Percentiles rank a stretch among this genome's conserved stretches.
Evolutionary conservation across 768 basidiomycete genomes (phyloP).

Genomic region (Pseudohyphozyma bogoriensis): DNA sequence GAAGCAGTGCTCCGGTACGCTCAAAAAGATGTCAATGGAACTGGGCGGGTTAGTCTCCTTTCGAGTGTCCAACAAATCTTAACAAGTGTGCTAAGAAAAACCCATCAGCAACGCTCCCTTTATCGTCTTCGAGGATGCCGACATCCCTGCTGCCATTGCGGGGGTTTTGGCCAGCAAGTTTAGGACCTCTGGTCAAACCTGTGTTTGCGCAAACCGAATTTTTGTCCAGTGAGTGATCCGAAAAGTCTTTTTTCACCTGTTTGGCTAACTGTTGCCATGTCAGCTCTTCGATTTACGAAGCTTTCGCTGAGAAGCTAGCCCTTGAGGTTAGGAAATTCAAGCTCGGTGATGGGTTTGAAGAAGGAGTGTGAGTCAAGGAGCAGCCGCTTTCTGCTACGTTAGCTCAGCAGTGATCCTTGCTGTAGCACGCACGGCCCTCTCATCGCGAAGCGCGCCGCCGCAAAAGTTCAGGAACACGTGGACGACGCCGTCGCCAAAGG

Average conservation of each 20-base stretch:
- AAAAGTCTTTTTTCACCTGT: too few species aligned
- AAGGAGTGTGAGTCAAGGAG: too few species aligned
- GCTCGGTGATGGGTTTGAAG: conserved; percentile 74
- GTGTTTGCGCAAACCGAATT: conserved; percentile 75
- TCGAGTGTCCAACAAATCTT: too few species aligned
- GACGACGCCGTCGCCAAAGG: conserved; percentile 76
- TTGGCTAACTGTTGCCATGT: too few species aligned
- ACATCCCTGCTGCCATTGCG: too few species aligned
- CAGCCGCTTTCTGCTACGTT: too few species aligned
- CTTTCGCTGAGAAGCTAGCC: conserved; percentile 77
- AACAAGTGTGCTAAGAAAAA: too few species aligned
- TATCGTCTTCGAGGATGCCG: too few species aligned
- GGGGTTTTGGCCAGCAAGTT: background rate
- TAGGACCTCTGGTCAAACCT: conserved; percentile 18
- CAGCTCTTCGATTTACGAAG: conserved; percentile 67
- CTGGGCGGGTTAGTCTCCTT: conserved; percentile 90
- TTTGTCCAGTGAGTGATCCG: too few species aligned
- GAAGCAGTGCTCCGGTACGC: conserved; percentile 34
- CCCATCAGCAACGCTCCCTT: too few species aligned
- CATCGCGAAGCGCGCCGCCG: conserved; percentile 67
- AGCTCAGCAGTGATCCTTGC: too few species aligned
- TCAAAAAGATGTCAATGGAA: conserved; percentile 47
- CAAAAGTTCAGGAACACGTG: conserved; percentile 77
- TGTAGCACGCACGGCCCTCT: conserved; percentile 82
- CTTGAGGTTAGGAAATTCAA: conserved; percentile 48